A percentile compares a stretch with the other conserved stretches of the same genome.
Conservation (phyloP, 148 eudicot genomes). For the Rhododendron ferrugineum region DNA sequence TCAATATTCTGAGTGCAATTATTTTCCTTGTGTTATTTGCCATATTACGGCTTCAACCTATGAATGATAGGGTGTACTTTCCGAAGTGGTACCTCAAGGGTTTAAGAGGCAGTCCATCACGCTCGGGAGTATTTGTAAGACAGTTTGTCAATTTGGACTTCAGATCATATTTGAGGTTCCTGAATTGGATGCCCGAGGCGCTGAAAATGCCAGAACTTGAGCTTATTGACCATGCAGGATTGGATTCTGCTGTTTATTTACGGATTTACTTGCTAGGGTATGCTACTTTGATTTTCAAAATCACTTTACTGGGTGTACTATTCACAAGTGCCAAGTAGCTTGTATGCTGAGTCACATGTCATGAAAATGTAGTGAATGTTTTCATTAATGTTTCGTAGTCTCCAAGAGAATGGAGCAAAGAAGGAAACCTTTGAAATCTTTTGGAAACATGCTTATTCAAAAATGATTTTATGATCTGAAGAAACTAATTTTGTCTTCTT, state of each 20-base stretch:
- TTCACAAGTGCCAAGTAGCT: neutral
- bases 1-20: slow-evolving; percentile 66
- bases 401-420: neutral
- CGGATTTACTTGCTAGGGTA: slow-evolving; percentile 95
- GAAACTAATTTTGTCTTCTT: neutral
- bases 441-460: neutral
- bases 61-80: slow-evolving; percentile 95
- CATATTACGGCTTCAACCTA: slow-evolving; percentile 79
- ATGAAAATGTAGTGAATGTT: neutral
- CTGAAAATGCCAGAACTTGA: slow-evolving; percentile 88
- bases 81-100: slow-evolving; percentile 99
- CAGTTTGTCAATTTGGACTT: slow-evolving; percentile 84
- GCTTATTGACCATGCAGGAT: slow-evolving; percentile 93
- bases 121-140: slow-evolving; percentile 52
- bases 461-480: neutral
- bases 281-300: slow-evolving; percentile 4
- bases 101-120: slow-evolving; percentile 69
- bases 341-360: neutral
- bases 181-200: slow-evolving; percentile 97
- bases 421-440: neutral
- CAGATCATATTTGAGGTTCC: slow-evolving; percentile 67
- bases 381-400: neutral
- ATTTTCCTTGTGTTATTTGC: slow-evolving; percentile 87
- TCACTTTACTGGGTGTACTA: neutral
- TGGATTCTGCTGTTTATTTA: slow-evolving; percentile 92